Evolutionary conservation across 805 yeast species (phyloP), one percentile per base, ranked within the genome.

Genomic region (Ogataea wickerhamii): DNA sequence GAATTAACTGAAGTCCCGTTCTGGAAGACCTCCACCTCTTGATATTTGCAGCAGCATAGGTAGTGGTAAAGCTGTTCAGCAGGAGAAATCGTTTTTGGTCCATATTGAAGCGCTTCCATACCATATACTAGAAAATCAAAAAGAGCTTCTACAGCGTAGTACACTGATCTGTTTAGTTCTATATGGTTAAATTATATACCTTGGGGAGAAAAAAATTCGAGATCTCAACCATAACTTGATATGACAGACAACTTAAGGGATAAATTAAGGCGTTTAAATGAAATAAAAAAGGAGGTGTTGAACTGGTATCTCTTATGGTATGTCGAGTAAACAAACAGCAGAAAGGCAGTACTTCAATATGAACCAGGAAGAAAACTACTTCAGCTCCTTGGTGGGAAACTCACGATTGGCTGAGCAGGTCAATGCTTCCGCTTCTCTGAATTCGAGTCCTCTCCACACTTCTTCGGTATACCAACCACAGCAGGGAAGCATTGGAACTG

Each of bases 1-100:
- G 74, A 10, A 85, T 82, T 18, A 88, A 62, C 59, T 86, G 94
- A 22, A 91, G 73, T 0, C 96, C 95, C 0, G 97, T 87, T 38
- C 89, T 68, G 16, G 63, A 51, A 0, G 97, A 87, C 28, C 71
- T 66, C 88, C 94, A 89, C 57, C 85, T 86, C 36, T 80, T 76
- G 44, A 84, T 70, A 22, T 59, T 63, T 0, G 82, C 74, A 1
- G 93, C 89, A 2, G 89, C 85, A 55, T 80, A 85, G n/a, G 79
- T 85, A 30, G 83, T 79, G 29, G 74, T 74, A 50, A 84, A 83
- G 2, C 71, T 26, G 29, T 26, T 26, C 7, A 26, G 11, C 29
- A 26, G 16, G 7, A 14, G 7, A 14, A 26, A 26, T 8, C 29
- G 17, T 14, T 14, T 26, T 11, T 14, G 29, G 16, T 26, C 29